Base-by-base conservation (phyloP, 2,329 filamentous ascomycete genomes). In the Sclerotinia sclerotiorum region DNA sequence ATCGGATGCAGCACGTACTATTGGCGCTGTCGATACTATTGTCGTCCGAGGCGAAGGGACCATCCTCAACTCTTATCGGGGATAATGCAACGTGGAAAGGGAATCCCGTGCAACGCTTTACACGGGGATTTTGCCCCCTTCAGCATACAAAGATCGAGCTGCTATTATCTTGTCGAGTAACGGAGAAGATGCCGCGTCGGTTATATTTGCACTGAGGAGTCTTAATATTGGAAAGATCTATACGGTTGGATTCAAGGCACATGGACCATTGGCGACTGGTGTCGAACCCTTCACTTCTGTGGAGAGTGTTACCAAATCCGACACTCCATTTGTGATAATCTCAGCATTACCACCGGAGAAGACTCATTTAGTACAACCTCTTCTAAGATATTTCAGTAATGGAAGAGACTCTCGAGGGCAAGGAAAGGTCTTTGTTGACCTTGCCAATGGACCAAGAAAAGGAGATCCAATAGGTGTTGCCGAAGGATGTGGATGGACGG, bases 51-150 rank as follows among this genome's bases (percentile, higher is more conserved):
- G 78, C 5, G 81, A 83, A 17, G 82, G 82, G 79, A 4, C 78
- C 80, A 1, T 80, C 81, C 0, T 84, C 82, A 65, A 83, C 84
- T 6, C 85, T 94, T 52, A 81, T 94, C 21, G 90, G 93, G 58
- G 92, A 95, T 74, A 96, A 96, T 73, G 90, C 91, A 15, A 88
- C 88, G 19, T 95, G 92, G 91, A 93, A 93, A 92, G 78, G 92
- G 92, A 1, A 94, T 96, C 68, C 68, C 84, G 93, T 60, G 90
- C 91, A 65, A 93, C 92, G 0, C 82, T 96, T 96, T 69, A 95
- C 90, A 5, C 86, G 90, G 29, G 29, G 92, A 96, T 74, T 88
- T 94, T 73, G 90, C 93, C 0, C 0, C 92, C 92, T 0, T 93
- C 91, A 5, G 92, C 92, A 0, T 96, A 94, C 78, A 86, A 86